phyloP scores from a whole-genome alignment of 2,329 filamentous ascomycete species.

The Dryadomyces sulphureus region DNA sequence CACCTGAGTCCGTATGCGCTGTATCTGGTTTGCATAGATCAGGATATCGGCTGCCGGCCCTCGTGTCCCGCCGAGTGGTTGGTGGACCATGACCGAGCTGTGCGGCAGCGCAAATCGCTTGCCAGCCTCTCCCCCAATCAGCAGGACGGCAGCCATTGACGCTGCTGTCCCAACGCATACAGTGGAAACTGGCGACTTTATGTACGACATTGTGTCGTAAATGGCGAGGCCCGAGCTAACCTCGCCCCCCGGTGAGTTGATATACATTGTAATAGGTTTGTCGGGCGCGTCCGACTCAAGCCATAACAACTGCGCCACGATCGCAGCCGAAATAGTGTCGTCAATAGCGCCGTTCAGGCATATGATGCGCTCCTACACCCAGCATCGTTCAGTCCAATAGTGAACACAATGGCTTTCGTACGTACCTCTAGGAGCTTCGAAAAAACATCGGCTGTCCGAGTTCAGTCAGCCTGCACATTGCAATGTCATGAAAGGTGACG shows the following conservation, averaged over 20 bases:
- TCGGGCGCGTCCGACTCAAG: conserved; percentile 93
- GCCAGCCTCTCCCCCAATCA: conserved; percentile 72
- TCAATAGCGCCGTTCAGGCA: conserved; percentile 87
- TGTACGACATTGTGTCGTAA: conserved; percentile 98
- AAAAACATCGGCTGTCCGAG: conserved; percentile 59
- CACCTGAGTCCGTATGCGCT: conserved; percentile 68
- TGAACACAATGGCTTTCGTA: neutral
- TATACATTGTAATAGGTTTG: conserved; percentile 94
- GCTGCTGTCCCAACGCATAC: conserved; percentile 92
- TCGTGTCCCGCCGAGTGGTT: conserved; percentile 63
- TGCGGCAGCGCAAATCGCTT: conserved; percentile 87
- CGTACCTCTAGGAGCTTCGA: conserved; percentile 61
- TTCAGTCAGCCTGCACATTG: conserved; percentile 2
- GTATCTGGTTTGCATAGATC: conserved; percentile 94
- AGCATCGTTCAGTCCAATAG: neutral
- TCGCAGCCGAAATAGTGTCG: conserved; percentile 78
- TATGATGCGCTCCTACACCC: conserved; percentile 67
- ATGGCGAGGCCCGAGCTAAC: conserved; percentile 82
- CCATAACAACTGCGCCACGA: conserved; percentile 92
- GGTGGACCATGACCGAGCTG: conserved; percentile 91
- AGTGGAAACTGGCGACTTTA: conserved; percentile 80
- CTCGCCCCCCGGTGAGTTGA: conserved; percentile 88
- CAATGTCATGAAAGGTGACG: conserved; percentile 2
- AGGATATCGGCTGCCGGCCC: conserved; percentile 68
- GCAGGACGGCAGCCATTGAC: conserved; percentile 81